These are phyloP conservation scores for Coniferiporia weirii DNA, from an alignment of 1,284 basidiomycete species.

Conservation along the genomic window DNA sequence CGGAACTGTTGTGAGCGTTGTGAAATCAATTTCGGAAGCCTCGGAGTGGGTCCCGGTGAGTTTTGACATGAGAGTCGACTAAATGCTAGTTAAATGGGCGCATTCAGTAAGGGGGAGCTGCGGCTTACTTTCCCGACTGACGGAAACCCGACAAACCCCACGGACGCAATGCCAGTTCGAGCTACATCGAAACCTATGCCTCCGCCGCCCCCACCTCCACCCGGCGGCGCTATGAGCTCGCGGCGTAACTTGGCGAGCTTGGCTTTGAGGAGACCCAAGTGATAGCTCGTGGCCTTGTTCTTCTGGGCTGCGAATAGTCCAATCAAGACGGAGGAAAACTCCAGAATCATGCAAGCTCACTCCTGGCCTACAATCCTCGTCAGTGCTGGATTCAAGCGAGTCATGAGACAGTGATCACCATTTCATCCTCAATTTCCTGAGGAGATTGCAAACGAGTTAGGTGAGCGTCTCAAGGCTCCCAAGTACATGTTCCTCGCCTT, in stretches of 20 bases:
- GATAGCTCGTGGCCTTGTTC: constrained; percentile 96
- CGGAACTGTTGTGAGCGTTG: constrained; percentile 88
- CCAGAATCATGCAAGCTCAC: constrained; percentile 28
- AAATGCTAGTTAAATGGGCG: constrained; percentile 21
- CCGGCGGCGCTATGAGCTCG: constrained; percentile 82
- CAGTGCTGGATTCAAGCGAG: constrained; percentile 9
- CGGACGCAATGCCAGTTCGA: constrained; percentile 92
- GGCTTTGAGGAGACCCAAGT: constrained; percentile 95
- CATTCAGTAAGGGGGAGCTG: constrained; percentile 18
- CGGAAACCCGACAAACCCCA: constrained; percentile 92
- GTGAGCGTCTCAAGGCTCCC: too few species aligned
- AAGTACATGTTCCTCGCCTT: constrained; percentile 45
- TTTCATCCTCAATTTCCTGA: constrained; percentile 94
- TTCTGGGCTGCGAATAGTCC: constrained; percentile 67
- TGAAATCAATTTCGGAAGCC: constrained; percentile 98
- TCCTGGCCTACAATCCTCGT: constrained; percentile 44
- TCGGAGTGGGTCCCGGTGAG: constrained; percentile 97
- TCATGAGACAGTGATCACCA: constrained; percentile 49
- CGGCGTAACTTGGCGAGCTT: constrained; percentile 96
- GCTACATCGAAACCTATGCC: constrained; percentile 96
- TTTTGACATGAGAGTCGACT: constrained; percentile 98
- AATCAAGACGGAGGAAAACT: constrained; percentile 10
- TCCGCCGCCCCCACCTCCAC: constrained; percentile 75
- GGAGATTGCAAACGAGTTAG: background rate
- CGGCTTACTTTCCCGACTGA: constrained; percentile 76